Evolutionary conservation across 805 yeast genomes (phyloP).

Genomic region (Pichia occidentalis): DNA sequence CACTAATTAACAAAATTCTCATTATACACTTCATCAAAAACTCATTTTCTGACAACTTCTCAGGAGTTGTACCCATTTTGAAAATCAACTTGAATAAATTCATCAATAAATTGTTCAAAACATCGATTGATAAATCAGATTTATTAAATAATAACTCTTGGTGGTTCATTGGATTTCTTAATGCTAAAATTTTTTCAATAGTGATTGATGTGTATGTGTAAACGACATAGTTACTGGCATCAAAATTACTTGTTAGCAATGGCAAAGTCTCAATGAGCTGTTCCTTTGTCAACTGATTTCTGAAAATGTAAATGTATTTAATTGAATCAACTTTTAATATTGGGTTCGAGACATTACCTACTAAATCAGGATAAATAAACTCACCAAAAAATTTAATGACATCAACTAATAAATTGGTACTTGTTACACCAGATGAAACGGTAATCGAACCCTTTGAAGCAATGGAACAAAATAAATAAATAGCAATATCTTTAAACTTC

Average conservation of each 20-base stretch:
- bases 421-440: conserved; percentile 66
- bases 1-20: conserved; percentile 71
- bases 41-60: conserved; percentile 91
- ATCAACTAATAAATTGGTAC: conserved; percentile 78
- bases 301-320: conserved; percentile 78
- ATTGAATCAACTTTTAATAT: conserved; percentile 89
- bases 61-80: conserved; percentile 60
- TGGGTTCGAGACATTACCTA: conserved; percentile 54
- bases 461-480: conserved; percentile 76
- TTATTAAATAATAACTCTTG: conserved; percentile 61
- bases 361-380: conserved; percentile 77
- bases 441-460: conserved; percentile 92
- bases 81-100: conserved; percentile 64
- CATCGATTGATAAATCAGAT: conserved; percentile 56
- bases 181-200: conserved; percentile 77
- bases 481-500: conserved; percentile 83
- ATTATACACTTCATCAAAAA: conserved; percentile 83
- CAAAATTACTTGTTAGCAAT: conserved; percentile 62
- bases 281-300: conserved; percentile 86
- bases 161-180: conserved; percentile 54
- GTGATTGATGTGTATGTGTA: conserved; percentile 93
- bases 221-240: conserved; percentile 65
- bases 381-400: conserved; percentile 78
- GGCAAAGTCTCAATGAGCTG: conserved; percentile 80
- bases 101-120: conserved; percentile 53